A percentile compares a stretch with the other conserved stretches of the same genome.
These are phyloP conservation scores for Saccharum hybrid DNA, from an alignment of 202 grass and related monocot genomes.

Conservation along the genomic window DNA sequence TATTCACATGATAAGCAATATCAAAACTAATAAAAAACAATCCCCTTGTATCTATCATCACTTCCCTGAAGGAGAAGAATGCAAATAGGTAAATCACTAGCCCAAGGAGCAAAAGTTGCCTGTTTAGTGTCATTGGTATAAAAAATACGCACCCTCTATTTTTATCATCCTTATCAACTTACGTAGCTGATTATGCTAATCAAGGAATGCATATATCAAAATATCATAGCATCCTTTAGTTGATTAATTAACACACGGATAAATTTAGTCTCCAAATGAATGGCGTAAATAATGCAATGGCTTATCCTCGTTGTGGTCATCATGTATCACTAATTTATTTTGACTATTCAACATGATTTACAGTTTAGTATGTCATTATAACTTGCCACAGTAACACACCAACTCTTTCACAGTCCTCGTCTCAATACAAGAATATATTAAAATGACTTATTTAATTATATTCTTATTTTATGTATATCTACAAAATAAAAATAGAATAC, in stretches of 20 bases:
- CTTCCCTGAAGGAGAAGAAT: neutral
- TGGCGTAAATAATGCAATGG: neutral
- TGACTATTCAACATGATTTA: neutral
- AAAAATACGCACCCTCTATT: neutral
- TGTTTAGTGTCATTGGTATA: neutral
- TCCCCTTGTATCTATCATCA: too few species aligned
- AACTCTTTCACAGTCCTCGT: neutral
- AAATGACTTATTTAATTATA: neutral
- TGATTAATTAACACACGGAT: neutral
- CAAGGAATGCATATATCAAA: neutral
- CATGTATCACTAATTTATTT: neutral
- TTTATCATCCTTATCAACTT: neutral
- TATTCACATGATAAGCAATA: neutral
- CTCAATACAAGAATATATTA: neutral
- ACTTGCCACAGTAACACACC: neutral
- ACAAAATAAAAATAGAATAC: neutral
- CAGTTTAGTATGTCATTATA: neutral
- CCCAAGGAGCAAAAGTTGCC: too few species aligned
- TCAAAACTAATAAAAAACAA: neutral
- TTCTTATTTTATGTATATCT: neutral
- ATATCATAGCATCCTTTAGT: neutral
- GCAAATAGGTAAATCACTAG: too few species aligned
- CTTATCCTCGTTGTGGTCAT: neutral
- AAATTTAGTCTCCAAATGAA: neutral
- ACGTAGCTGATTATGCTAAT: neutral